Percentiles rank a stretch among this genome's conserved stretches.
These are phyloP conservation scores for Calocera viscosa DNA, from an alignment of 768 basidiomycete genomes.

Conservation along the genomic window DNA sequence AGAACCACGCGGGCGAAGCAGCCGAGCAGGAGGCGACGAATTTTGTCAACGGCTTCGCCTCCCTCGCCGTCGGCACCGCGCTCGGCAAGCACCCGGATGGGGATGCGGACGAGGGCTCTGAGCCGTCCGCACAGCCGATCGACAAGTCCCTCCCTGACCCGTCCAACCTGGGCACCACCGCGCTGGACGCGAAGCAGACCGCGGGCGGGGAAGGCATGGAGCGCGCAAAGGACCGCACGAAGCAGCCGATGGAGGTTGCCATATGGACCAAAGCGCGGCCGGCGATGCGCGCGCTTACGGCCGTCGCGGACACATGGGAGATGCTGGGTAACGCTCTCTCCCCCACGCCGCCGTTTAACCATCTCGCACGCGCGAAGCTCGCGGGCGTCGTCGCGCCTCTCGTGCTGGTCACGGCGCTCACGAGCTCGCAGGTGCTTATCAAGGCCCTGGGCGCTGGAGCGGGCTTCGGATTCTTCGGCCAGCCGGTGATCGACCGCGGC, in stretches of 20 bases:
- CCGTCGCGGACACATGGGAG: conserved; percentile 33
- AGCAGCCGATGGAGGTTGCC: conserved; percentile 25
- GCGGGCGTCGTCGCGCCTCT: conserved; percentile 26
- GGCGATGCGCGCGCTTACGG: conserved; percentile 27
- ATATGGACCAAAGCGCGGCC: conserved; percentile 30
- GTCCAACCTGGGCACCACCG: conserved; percentile 20
- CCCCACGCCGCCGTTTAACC: conserved; percentile 30
- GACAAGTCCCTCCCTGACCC: conserved; percentile 27
- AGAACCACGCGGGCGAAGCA: conserved; percentile 30
- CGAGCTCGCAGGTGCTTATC: conserved; percentile 25
- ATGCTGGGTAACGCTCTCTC: conserved; percentile 31
- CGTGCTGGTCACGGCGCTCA: conserved; percentile 23
- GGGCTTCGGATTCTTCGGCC: conserved; percentile 33
- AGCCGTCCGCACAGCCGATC: conserved; percentile 10
- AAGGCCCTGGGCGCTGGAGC: conserved; percentile 24
- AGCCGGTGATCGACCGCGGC: conserved; percentile 28
- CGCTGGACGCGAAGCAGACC: conserved; percentile 24
- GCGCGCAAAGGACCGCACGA: conserved; percentile 23
- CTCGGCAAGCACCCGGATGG: conserved; percentile 22
- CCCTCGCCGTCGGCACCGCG: conserved; percentile 26
- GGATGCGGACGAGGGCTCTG: conserved; percentile 10
- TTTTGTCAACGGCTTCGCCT: conserved; percentile 27
- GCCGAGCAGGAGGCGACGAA: conserved; percentile 31
- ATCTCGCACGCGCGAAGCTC: conserved; percentile 24
- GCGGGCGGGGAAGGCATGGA: conserved; percentile 19